Conservation (phyloP, 331 rosid genomes). For the Prunus yedoensis region DNA sequence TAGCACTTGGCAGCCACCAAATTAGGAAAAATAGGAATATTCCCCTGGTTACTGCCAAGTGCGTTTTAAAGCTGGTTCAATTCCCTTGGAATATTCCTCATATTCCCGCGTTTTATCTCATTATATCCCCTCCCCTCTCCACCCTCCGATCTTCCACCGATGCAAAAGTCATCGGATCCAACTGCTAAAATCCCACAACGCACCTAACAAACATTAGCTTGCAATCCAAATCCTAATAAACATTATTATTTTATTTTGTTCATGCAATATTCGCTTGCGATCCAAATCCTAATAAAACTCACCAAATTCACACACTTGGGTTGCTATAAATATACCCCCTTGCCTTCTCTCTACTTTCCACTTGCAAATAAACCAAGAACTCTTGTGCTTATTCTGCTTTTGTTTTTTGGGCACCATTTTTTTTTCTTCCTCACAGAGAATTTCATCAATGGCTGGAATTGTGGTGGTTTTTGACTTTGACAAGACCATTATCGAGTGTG, state of each 20-base stretch:
- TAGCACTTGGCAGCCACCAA: conserved; percentile 2
- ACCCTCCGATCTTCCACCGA: not conserved
- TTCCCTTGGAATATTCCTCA: conserved; percentile 43
- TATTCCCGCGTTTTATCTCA: conserved; percentile 27
- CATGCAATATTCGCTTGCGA: not conserved
- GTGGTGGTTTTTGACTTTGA: conserved; percentile 71
- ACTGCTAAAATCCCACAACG: conserved; percentile 1
- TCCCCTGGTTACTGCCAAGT: not conserved
- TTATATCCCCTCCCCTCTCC: not conserved
- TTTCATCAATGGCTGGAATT: conserved; percentile 30
- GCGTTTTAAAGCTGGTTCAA: conserved; percentile 27
- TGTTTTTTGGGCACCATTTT: not conserved
- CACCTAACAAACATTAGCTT: not conserved
- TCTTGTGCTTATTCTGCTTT: not conserved
- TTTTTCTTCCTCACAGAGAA: no score
- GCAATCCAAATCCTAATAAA: conserved; percentile 14
- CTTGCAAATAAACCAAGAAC: no score
- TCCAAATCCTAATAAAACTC: not conserved
- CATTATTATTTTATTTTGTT: no score
- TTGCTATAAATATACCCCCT: conserved; percentile 41
- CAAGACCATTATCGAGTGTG: conserved; percentile 71
- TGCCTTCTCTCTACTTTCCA: not conserved
- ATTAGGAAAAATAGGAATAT: conserved; percentile 3
- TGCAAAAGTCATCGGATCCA: not conserved
- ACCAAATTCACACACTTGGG: not conserved